Conservation (phyloP, 805 yeast genomes). For the Nakazawaea sp. region DNA sequence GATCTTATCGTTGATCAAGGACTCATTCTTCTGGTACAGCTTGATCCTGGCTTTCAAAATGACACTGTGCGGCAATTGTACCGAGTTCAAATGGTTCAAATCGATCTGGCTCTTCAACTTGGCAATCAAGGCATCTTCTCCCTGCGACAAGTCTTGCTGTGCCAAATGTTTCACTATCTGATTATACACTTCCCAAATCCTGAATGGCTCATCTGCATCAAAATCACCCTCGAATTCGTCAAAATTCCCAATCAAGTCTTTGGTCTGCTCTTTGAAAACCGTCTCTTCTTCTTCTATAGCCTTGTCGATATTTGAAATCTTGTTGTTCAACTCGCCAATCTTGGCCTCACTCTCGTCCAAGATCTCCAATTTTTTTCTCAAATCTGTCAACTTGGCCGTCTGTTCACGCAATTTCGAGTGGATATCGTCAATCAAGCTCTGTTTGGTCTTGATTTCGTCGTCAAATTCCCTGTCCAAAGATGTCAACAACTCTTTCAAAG, state of each 20-base stretch:
- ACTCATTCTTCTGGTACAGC: conserved; percentile 74
- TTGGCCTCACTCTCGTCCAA: conserved; percentile 37
- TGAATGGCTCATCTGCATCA: conserved; percentile 91
- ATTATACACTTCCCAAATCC: conserved; percentile 53
- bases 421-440: conserved; percentile 41
- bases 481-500: conserved; percentile 42
- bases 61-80: conserved; percentile 34
- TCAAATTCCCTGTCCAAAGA: conserved; percentile 54
- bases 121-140: conserved; percentile 19
- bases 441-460: conserved; percentile 46
- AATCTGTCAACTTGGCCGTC: conserved; percentile 40
- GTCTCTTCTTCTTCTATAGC: conserved; percentile 60
- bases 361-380: conserved; percentile 43
- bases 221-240: conserved; percentile 47
- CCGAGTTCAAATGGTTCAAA: background rate
- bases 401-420: conserved; percentile 54
- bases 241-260: conserved; percentile 21
- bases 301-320: conserved; percentile 49
- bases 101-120: conserved; percentile 14
- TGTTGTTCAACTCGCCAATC: conserved; percentile 44
- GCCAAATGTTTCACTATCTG: conserved; percentile 30
- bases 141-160: conserved; percentile 14
- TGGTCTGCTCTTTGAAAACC: conserved; percentile 37
- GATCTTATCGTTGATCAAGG: conserved; percentile 28
- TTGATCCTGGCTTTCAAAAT: conserved; percentile 70